Conservation (phyloP, 2,329 filamentous ascomycete species). For the Aspergillus tanneri region DNA sequence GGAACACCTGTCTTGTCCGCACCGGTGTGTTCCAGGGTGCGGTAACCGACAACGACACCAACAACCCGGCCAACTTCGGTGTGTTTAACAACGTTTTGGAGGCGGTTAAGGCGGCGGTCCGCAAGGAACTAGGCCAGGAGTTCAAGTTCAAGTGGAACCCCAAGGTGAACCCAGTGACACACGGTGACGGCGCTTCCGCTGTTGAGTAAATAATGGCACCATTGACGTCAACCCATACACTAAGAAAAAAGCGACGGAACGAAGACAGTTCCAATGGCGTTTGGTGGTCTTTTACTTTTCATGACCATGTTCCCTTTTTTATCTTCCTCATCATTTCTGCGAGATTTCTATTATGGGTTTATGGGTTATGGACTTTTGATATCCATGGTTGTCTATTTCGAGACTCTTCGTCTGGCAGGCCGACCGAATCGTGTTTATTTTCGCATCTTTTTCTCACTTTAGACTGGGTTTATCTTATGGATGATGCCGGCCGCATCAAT, state of each 20-base stretch:
- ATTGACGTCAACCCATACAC: slow-evolving; percentile 7
- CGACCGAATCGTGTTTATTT: slow-evolving; percentile 1
- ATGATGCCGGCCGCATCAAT: slow-evolving; percentile 12
- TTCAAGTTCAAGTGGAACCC: slow-evolving; percentile 73
- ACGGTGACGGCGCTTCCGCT: slow-evolving; percentile 54
- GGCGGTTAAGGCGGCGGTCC: slow-evolving; percentile 65
- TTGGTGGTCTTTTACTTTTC: slow-evolving; percentile 14
- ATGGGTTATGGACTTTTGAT: slow-evolving; percentile 26
- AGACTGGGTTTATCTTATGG: slow-evolving; percentile 12
- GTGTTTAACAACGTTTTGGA: slow-evolving; percentile 73
- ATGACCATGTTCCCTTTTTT: slow-evolving; percentile 5
- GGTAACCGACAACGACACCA: slow-evolving; percentile 70
- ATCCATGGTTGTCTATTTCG: slow-evolving; percentile 19
- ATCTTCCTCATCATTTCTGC: slow-evolving; percentile 11
- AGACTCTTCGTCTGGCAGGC: slow-evolving; percentile 1
- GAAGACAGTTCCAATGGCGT: slow-evolving; percentile 15
- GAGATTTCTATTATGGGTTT: slow-evolving; percentile 12
- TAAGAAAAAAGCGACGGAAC: slow-evolving; percentile 15
- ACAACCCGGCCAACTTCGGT: slow-evolving; percentile 75
- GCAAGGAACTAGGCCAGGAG: slow-evolving; percentile 69
- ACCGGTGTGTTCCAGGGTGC: slow-evolving; percentile 77
- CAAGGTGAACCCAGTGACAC: slow-evolving; percentile 66
- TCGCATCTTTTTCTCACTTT: slow-evolving; percentile 5
- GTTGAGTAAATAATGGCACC: slow-evolving; percentile 49
- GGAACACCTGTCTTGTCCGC: slow-evolving; percentile 76